These are phyloP conservation scores for Blastobotrys ciferrii DNA, from an alignment of 1,139 yeast genomes.

Conservation along the genomic window DNA sequence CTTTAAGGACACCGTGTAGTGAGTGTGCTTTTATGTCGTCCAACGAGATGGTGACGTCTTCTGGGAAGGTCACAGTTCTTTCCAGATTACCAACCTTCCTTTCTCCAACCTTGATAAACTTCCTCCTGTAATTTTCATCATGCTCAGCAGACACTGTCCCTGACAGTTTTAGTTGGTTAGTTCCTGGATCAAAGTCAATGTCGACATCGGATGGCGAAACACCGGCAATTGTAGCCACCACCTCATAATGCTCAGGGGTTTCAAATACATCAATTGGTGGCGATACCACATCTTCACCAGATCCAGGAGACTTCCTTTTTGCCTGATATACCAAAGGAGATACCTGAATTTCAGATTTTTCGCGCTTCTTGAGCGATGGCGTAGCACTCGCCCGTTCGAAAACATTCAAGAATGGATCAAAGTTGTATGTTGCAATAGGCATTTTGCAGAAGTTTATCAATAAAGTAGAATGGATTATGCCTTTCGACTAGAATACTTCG, in stretches of 20 bases:
- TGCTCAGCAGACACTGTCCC: constrained; percentile 16
- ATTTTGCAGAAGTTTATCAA: no score
- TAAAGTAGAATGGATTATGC: no score
- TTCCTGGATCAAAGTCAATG: constrained; percentile 52
- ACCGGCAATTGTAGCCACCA: constrained; percentile 54
- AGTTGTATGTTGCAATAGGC: neutral
- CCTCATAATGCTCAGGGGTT: constrained; percentile 42
- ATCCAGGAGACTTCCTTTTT: constrained; percentile 5
- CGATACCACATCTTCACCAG: constrained; percentile 41
- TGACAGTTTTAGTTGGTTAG: constrained; percentile 26
- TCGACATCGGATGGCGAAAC: constrained; percentile 50
- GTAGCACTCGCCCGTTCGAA: neutral
- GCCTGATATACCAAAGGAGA: constrained; percentile 2
- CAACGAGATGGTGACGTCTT: constrained; percentile 49
- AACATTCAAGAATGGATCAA: neutral
- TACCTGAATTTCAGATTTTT: neutral
- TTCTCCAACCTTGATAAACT: constrained; percentile 18
- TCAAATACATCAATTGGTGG: constrained; percentile 59
- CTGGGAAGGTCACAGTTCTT: constrained; percentile 53
- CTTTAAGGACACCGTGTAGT: neutral
- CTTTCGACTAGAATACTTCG: no score
- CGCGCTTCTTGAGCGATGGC: no score
- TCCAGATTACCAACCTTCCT: constrained; percentile 46
- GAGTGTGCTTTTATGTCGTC: constrained; percentile 51
- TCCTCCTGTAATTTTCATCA: constrained; percentile 17